Conservation (phyloP, 495 filamentous ascomycete species). For the Hypoxylon intermedium region DNA sequence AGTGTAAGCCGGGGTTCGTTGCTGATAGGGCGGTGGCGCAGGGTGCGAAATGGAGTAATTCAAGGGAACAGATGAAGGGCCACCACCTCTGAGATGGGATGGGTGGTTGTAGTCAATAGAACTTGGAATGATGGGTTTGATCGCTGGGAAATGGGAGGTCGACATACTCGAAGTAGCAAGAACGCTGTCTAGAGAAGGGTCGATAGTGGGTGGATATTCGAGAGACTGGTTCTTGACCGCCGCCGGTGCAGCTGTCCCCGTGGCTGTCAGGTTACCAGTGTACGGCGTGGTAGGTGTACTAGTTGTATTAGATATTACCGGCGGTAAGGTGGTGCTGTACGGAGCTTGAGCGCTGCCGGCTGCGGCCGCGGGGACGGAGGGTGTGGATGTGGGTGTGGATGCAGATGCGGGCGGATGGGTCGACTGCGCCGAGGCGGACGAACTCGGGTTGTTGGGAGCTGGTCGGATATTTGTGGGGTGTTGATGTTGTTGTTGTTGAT, state of each 20-base stretch:
- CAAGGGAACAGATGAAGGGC: conserved; percentile 40
- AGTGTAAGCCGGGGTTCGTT: conserved; percentile 55
- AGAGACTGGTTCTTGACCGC: conserved; percentile 67
- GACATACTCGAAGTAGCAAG: conserved; percentile 46
- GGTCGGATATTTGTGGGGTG: conserved; percentile 41
- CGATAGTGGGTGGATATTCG: conserved; percentile 74
- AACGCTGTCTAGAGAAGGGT: conserved; percentile 72
- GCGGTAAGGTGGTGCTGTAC: conserved; percentile 31
- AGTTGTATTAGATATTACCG: conserved; percentile 40
- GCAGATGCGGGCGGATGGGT: conserved; percentile 51
- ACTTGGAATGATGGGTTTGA: conserved; percentile 39
- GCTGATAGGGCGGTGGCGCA: conserved; percentile 40
- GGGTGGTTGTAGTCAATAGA: conserved; percentile 26
- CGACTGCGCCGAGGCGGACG: conserved; percentile 45
- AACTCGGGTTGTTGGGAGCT: conserved; percentile 38
- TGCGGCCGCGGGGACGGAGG: conserved; percentile 35
- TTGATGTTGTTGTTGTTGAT: conserved; percentile 61
- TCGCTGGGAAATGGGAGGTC: conserved; percentile 48
- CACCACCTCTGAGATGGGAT: conserved; percentile 54
- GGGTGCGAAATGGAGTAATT: conserved; percentile 32
- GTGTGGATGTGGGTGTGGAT: no score
- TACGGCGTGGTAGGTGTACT: conserved; percentile 33
- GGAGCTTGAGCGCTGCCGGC: conserved; percentile 39
- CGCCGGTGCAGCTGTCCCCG: conserved; percentile 60
- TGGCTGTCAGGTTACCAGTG: conserved; percentile 43